These are phyloP conservation scores for Pichia inconspicua DNA, from an alignment of 1,139 yeast species.

Conservation along the genomic window DNA sequence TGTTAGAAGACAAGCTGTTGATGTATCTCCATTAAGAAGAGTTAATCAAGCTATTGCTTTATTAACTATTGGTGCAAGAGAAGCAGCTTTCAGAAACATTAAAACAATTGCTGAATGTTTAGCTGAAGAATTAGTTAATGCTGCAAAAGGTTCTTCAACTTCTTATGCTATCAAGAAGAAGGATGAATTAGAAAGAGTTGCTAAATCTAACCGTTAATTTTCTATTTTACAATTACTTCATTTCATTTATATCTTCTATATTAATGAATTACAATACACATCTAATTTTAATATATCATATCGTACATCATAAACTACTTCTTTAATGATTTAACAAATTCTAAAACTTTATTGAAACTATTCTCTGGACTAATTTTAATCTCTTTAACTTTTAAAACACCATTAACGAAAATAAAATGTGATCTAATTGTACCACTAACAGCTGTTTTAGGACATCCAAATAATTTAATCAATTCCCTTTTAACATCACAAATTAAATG, in stretches of 20 bases:
- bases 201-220: slow-evolving; percentile 98
- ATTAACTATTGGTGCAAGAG: slow-evolving; percentile 99
- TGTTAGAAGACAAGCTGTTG: slow-evolving; percentile 99
- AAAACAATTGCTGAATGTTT: slow-evolving; percentile 99
- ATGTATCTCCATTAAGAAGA: slow-evolving; percentile 99
- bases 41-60: slow-evolving; percentile 99
- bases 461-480: slow-evolving; percentile 54
- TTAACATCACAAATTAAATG: slow-evolving; percentile 72
- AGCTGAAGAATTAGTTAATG: slow-evolving; percentile 99
- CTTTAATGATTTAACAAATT: slow-evolving; percentile 35
- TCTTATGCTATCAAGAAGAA: slow-evolving; percentile 99
- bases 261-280: not conserved
- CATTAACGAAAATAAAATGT: slow-evolving; percentile 83
- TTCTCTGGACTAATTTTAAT: slow-evolving; percentile 73
- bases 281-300: no score
- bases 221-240: slow-evolving; percentile 2
- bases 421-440: slow-evolving; percentile 65
- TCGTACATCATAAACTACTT: not conserved
- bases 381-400: slow-evolving; percentile 56
- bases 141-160: slow-evolving; percentile 99
- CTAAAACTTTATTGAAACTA: slow-evolving; percentile 57
- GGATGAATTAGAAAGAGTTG: slow-evolving; percentile 99
- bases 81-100: slow-evolving; percentile 99
- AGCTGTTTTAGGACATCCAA: slow-evolving; percentile 82
- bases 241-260: not conserved